Percentiles rank a stretch among this genome's conserved stretches.
Conservation (phyloP, 2,329 filamentous ascomycete species). For the Cadophora malorum region DNA sequence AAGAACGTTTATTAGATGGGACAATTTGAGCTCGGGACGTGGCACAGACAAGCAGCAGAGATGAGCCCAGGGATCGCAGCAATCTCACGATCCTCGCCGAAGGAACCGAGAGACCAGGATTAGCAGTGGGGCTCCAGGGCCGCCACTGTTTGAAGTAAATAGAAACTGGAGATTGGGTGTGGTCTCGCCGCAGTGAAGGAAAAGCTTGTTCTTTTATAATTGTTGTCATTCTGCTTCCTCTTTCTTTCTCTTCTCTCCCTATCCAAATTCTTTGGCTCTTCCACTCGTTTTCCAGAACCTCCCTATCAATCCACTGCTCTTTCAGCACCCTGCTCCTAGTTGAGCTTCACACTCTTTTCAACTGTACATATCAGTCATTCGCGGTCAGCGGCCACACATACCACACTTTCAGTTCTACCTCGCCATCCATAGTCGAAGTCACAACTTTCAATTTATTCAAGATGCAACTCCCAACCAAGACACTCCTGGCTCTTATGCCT, state of each 20-base stretch:
- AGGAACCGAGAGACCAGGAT: slow-evolving; percentile 20
- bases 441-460: slow-evolving; percentile 17
- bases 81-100: slow-evolving; percentile 25
- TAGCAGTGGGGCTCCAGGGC: slow-evolving; percentile 11
- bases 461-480: slow-evolving; percentile 37
- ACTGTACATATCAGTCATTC: slow-evolving; percentile 9
- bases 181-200: slow-evolving; percentile 2
- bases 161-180: slow-evolving; percentile 20
- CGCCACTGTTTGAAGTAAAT: slow-evolving; percentile 28
- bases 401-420: slow-evolving; percentile 6
- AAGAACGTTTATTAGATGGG: slow-evolving; percentile 6
- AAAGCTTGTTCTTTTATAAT: not conserved
- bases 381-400: slow-evolving; percentile 20
- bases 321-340: slow-evolving; percentile 25
- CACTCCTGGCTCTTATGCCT: slow-evolving; percentile 38
- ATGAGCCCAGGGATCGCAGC: slow-evolving; percentile 10
- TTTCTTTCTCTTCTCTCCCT: not conserved
- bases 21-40: not conserved
- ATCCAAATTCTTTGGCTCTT: slow-evolving; percentile 17
- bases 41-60: slow-evolving; percentile 10
- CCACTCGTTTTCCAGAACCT: slow-evolving; percentile 11
- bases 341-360: slow-evolving; percentile 29
- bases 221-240: not conserved
- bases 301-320: slow-evolving; percentile 12
- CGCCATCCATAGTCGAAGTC: not conserved